Base-by-base conservation (phyloP, 208 protist species). In the Trypanosoma theileri region DNA sequence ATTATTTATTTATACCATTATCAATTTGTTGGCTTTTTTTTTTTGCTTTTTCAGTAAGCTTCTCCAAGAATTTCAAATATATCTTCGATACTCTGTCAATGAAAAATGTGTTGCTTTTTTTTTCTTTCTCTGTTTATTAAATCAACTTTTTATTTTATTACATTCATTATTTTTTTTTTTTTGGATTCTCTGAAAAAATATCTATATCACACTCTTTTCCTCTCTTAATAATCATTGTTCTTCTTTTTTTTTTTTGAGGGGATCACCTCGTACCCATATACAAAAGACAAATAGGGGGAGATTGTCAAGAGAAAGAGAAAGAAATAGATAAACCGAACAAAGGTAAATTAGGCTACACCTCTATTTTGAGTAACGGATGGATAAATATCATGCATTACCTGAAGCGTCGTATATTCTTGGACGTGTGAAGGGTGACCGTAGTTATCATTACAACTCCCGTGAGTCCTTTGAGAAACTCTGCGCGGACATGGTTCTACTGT, bases 201-300 rank as follows among this genome's bases (percentile, higher is more conserved):
- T 31, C 31, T 19, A 10, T 71, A 54, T 28, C 42, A 28, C 45
- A 62, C 42, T n/a, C 55, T 51, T 17, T 72, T 65, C 62, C 26
- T 71, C 51, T 50, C 51, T 63, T 71, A 62, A 19, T 44, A 40
- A 19, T 69, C 22, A 12, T 11, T 56, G 7, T 69, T n/a, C 35
- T 35, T 21, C 41, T 12, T 21, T 66, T 1, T 66, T 13, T 8
- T 35, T 51, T 17, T 66, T 45, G 4, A 17, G 65, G 24, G 28
- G 26, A 6, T 6, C 51, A 55, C 28, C 48, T 63, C 28, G 41
- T 35, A 28, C 24, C 19, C 31, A 44, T 59, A 3, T 19, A 22
- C 13, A 42, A 59, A 45, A 48, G 10, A 48, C 13, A 48, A n/a
- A n/a, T 48, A 48, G 28, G 6, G 28, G 28, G 28, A 8, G 28